Evolutionary conservation across 345 rosid species (phyloP), one percentile per base, ranked within the genome.

Genomic region (Jatropha curcas): DNA sequence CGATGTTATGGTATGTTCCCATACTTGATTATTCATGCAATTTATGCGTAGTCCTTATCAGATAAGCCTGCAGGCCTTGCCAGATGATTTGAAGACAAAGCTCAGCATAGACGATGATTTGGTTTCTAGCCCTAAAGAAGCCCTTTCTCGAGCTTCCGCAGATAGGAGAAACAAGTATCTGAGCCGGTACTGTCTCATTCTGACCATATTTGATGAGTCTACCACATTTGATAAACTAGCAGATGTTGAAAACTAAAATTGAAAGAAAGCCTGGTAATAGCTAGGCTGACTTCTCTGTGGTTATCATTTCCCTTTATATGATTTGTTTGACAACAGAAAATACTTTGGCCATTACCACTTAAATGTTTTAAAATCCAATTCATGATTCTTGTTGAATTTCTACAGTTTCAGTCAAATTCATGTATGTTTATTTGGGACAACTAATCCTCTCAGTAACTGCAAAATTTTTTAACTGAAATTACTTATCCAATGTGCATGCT

Each of bases 81-180:
- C 98, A 71, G 98, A 93, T 77, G 99, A 95, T 84, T 80, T 95
- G 82, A 92, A 85, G 88, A 87, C 89, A 28, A 90, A 95, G 78
- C 96, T 95, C 41, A 95, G 99, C 83, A 83, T 95, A 67, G 97
- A 92, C 60, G 98, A 95, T 75, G 99, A 92, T 82, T 63, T 86
- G 58, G 87, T 85, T 78, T 88, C 88, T 61, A 95, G 98, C 84
- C 99, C 98, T 72, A 91, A 95, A 84, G 98, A 92, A 87, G 94
- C 97, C 73, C 94, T 94, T 76, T 94, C 97, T 60, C 92, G 98
- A 71, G 98, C 97, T 25, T 95, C 99, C 76, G 93, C 92, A 67
- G 99, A 95, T 80, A 82, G 97, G 82, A 87, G 96, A 84, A 86
- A 46, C 76, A 91, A 92, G 74, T 89, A 95, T 86, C 97, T 95